Percentiles rank a stretch among this genome's conserved stretches.
phyloP scores from a whole-genome alignment of 306 rosid genomes.

The Dalbergia cultrata region DNA sequence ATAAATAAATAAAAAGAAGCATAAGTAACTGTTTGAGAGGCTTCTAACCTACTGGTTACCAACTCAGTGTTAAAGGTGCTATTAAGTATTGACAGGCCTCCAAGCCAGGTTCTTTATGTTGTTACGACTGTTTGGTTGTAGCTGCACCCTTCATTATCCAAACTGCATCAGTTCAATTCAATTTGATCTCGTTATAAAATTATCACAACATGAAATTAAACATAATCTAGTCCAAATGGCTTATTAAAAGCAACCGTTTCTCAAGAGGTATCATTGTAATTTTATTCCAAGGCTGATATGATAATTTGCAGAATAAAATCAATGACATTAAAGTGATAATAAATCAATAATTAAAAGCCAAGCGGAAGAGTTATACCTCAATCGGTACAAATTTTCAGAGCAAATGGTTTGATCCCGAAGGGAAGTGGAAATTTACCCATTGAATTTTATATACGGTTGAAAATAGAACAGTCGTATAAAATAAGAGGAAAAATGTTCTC shows the following conservation, averaged over 20 bases:
- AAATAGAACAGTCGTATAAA: neutral
- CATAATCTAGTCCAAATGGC: too few species aligned
- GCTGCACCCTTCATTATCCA: neutral
- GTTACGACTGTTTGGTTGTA: neutral
- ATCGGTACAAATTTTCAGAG: neutral
- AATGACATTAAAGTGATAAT: neutral
- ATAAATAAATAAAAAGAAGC: too few species aligned
- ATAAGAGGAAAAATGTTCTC: slow-evolving; percentile 17
- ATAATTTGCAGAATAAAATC: neutral
- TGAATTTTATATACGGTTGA: neutral
- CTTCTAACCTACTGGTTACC: neutral
- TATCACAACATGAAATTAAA: neutral
- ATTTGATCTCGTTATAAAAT: neutral
- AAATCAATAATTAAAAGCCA: neutral
- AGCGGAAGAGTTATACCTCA: neutral
- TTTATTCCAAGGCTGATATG: neutral
- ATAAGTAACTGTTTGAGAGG: neutral
- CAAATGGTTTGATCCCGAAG: neutral
- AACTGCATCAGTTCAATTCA: neutral
- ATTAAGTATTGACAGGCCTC: neutral
- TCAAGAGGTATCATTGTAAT: neutral
- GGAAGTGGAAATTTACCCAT: slow-evolving; percentile 14
- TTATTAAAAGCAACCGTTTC: too few species aligned
- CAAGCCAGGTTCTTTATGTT: neutral
- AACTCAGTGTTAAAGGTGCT: neutral